A percentile compares a stretch with the other conserved stretches of the same genome.
These are phyloP conservation scores for Adansonia rubrostipa DNA, from an alignment of 441 rosid genomes.

Conservation along the genomic window DNA sequence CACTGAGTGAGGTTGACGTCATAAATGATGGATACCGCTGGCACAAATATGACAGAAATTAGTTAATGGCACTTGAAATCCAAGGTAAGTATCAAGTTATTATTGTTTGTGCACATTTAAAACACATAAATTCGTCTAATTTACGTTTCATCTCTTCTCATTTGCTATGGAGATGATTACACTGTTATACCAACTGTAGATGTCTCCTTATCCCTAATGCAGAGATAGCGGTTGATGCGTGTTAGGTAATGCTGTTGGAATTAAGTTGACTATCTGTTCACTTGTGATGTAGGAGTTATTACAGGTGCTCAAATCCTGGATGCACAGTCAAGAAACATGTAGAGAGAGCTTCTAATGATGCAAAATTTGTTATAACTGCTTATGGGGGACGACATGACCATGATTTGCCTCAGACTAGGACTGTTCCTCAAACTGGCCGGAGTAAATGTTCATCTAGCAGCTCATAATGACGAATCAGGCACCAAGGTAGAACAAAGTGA, in stretches of 20 bases:
- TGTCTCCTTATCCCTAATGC: neutral
- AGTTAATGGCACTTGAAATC: constrained; percentile 93
- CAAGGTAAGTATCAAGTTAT: constrained; percentile 55
- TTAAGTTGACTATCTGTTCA: constrained; percentile 25
- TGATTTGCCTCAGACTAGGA: constrained; percentile 71
- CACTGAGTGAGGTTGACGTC: constrained; percentile 73
- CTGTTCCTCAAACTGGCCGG: constrained; percentile 61
- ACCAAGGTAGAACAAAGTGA: constrained; percentile 34
- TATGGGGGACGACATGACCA: constrained; percentile 90
- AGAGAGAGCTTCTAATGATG: constrained; percentile 85
- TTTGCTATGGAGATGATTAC: neutral
- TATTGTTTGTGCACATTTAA: constrained; percentile 11
- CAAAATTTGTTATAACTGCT: constrained; percentile 77
- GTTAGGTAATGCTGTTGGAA: neutral
- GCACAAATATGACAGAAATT: constrained; percentile 97
- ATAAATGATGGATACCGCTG: constrained; percentile 96
- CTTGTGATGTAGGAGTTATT: constrained; percentile 74
- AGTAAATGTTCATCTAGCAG: constrained; percentile 33
- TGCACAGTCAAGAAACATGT: constrained; percentile 92
- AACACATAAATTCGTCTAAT: neutral
- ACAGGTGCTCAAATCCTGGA: constrained; percentile 87
- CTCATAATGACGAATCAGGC: constrained; percentile 29
- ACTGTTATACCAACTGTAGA: neutral
- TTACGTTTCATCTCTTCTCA: neutral
- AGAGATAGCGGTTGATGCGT: neutral